Evolutionary conservation across 441 rosid species (phyloP).

Genomic region (Brassica balearica): DNA sequence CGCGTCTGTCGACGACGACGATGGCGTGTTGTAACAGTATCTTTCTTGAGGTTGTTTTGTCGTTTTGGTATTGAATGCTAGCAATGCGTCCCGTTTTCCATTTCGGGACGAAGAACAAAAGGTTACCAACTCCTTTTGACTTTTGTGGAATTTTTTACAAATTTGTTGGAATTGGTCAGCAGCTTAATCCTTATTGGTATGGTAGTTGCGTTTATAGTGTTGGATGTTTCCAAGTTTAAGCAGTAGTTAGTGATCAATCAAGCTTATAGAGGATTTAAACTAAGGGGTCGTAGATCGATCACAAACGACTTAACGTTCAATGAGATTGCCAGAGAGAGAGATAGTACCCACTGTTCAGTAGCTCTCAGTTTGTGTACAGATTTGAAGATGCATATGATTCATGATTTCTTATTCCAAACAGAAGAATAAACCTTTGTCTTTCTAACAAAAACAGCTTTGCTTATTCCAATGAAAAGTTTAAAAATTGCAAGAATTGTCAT

Average conservation of each 20-base stretch:
- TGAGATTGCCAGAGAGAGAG: neutral
- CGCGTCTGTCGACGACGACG: neutral
- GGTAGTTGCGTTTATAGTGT: neutral
- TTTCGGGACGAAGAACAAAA: neutral
- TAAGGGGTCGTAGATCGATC: neutral
- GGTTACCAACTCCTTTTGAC: neutral
- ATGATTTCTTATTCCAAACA: neutral
- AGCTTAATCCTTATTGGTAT: neutral
- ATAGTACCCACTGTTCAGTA: neutral
- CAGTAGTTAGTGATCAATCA: neutral
- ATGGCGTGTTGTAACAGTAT: conserved; percentile 2
- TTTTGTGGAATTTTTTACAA: neutral
- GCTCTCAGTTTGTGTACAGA: neutral
- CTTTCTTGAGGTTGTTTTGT: neutral
- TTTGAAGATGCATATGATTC: neutral
- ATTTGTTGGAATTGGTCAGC: neutral
- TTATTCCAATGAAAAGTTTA: neutral
- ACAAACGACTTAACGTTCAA: neutral
- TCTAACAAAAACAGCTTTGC: neutral
- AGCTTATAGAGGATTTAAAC: neutral
- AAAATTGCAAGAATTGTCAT: conserved; percentile 8
- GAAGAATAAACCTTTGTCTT: neutral
- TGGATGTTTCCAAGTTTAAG: neutral
- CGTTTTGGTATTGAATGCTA: neutral
- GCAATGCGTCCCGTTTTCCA: neutral